phyloP scores from a whole-genome alignment of 106 monocot genomes.

The Gastrodia elata region DNA sequence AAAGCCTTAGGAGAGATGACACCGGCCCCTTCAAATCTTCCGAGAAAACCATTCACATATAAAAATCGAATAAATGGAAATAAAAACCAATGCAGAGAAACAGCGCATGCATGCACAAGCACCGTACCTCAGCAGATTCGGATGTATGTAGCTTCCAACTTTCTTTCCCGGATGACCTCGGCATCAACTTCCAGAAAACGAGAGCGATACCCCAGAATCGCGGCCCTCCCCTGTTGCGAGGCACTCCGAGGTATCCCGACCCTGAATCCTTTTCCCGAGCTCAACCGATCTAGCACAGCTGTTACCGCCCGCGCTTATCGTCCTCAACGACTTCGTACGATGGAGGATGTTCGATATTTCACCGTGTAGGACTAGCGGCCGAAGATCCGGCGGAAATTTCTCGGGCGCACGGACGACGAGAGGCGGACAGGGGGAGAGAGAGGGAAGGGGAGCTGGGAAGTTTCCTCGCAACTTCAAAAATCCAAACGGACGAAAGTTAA shows the following conservation, averaged over 20 bases:
- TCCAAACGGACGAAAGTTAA: not conserved
- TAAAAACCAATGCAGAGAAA: not conserved
- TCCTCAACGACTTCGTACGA: not conserved
- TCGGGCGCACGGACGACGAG: not conserved
- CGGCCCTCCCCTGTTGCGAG: not conserved
- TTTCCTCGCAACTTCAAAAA: constrained; percentile 3
- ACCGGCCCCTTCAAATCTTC: constrained; percentile 10
- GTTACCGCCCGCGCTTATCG: not conserved
- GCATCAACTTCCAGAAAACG: not conserved
- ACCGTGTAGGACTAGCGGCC: not conserved
- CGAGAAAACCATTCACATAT: not conserved
- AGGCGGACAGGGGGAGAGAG: not conserved
- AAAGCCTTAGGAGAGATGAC: constrained; percentile 38
- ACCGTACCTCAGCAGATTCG: not conserved
- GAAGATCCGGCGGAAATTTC: constrained; percentile 1
- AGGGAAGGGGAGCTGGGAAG: not conserved
- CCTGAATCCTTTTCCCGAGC: not conserved
- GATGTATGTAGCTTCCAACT: not conserved
- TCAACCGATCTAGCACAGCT: not conserved
- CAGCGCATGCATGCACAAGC: not conserved
- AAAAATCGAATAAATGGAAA: not conserved
- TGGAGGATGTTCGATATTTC: not conserved
- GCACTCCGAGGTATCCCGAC: not conserved
- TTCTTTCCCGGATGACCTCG: not conserved
- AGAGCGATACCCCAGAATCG: not conserved